Base-by-base conservation (phyloP, 345 rosid species). In the Geranium brycei region DNA sequence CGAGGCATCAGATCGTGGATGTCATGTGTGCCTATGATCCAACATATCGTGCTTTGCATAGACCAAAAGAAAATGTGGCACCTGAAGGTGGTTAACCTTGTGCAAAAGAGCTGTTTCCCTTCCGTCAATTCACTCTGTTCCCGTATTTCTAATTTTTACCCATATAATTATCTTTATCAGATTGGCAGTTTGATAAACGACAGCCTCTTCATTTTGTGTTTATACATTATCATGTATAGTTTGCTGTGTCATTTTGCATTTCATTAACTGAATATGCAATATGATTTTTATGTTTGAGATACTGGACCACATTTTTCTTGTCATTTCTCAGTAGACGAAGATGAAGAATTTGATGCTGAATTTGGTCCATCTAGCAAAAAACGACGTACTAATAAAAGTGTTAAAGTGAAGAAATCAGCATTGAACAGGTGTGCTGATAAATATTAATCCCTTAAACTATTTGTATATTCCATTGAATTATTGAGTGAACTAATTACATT, bases 1-100 rank as follows among this genome's bases (percentile, higher is more conserved):
- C 96, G 58, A 85, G 92, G 74, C 95, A 79, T 80, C 99, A 91
- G 75, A 81, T 93, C 72, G 74, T 77, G 72, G 95, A 82, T 61
- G 83, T 91, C 57, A 88, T 93, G 92, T 87, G 85, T 63, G 91
- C 96, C 68, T 88, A 79, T 81, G 99, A 93, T 83, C 95, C 97
- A 62, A 68, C 92, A 23, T 93, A 81, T 73, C 96, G 96, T 62
- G 85, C 82, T 63, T 63, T 85, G 80, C 95, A 88, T 68, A 88
- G 76, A 84, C 86, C 99, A 63, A 80, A 70, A 71, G 97, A 88
- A 62, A 85, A 81, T 72, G 84, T 77, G 66, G 78, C 73, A 65
- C 80, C 72, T 77, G 96, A 86, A 82, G 97, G 99, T 93, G 97
- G 99, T 93, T 74, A 63, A 74, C 59, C 64, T 55, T 78, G 62